Percentiles rank a stretch among this genome's conserved stretches.
phyloP scores from a whole-genome alignment of 2,329 filamentous ascomycete genomes.

The Colletotrichum gloeosporioides region DNA sequence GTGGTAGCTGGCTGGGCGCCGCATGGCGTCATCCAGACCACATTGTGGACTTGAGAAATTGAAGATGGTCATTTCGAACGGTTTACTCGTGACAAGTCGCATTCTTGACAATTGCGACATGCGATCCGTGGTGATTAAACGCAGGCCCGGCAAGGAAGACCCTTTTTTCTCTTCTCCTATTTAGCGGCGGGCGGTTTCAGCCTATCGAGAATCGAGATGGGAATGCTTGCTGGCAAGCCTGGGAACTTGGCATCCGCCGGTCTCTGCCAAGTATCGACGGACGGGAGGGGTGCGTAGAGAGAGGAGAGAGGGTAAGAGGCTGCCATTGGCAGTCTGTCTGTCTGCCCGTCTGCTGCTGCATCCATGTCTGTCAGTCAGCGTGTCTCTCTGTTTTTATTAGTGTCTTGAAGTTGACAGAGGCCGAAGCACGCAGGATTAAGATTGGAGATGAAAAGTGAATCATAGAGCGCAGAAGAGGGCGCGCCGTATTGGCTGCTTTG shows the following conservation, averaged over 20 bases:
- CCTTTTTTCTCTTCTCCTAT: neutral
- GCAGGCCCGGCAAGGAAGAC: neutral
- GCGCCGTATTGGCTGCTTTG: neutral
- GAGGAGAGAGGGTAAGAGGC: neutral
- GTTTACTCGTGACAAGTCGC: neutral
- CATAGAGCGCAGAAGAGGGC: neutral
- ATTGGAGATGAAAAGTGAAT: constrained; percentile 3
- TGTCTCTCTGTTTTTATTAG: constrained; percentile 14
- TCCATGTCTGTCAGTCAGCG: neutral
- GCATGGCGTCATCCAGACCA: neutral
- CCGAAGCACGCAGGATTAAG: constrained; percentile 16
- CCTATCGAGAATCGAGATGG: constrained; percentile 4
- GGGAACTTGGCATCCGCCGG: neutral
- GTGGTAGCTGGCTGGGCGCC: neutral
- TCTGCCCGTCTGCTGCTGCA: neutral
- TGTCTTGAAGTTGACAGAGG: constrained; percentile 1
- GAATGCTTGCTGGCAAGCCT: neutral
- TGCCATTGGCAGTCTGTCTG: neutral
- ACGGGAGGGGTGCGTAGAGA: neutral
- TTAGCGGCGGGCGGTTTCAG: constrained; percentile 10
- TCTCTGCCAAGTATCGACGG: neutral
- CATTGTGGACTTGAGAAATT: neutral
- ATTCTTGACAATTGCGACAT: neutral
- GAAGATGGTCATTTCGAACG: neutral
- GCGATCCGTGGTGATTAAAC: constrained; percentile 17